Evolutionary conservation across 2,329 filamentous ascomycete genomes (phyloP), one percentile per base, ranked within the genome.

Genomic region (Aspergillus sp.): DNA sequence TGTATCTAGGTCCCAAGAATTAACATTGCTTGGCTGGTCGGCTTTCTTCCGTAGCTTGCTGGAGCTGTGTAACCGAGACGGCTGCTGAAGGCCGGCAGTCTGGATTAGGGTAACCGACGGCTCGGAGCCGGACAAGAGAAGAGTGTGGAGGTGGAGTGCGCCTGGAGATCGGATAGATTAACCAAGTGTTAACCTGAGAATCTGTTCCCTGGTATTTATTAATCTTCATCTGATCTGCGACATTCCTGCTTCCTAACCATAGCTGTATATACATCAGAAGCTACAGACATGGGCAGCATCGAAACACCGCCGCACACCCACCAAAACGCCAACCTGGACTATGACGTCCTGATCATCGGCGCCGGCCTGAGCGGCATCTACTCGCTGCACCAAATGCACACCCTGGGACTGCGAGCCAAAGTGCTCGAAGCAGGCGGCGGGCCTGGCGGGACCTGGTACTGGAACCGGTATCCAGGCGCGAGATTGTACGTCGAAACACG

Each of bases 391-490:
- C 77, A 77, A 0, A 75, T 84, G 11, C 79, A 81, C 2, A 79
- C 83, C 9, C 73, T 74, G 9, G 83, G 82, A 1, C 67, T 80
- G 30, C 80, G 79, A 12, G 71, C 75, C 2, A 75, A 78, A 30
- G 75, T 85, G 20, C 82, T 80, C 59, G 84, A 86, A 60, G 80
- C 82, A 0, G 83, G 79, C 11, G 75, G 75, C 8, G 77, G 80
- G 51, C 67, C 77, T 0, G 83, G 82, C 2, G 83, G 83, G 22
- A 80, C 77, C 0, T 86, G 84, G 84, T 70, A 77, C 44, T 84
- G 78, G 80, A 85, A 84, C 67, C 77, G 77, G 62, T 86, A 84
- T 61, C 83, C 82, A 0, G 83, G 82, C 0, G 79, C 82, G 1
- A 70, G 75, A 0, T 82, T 45, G 48, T 51, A 41, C 2, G 48